These are phyloP conservation scores for Cucurbita ficifolia DNA, from an alignment of 306 rosid genomes.

Conservation along the genomic window DNA sequence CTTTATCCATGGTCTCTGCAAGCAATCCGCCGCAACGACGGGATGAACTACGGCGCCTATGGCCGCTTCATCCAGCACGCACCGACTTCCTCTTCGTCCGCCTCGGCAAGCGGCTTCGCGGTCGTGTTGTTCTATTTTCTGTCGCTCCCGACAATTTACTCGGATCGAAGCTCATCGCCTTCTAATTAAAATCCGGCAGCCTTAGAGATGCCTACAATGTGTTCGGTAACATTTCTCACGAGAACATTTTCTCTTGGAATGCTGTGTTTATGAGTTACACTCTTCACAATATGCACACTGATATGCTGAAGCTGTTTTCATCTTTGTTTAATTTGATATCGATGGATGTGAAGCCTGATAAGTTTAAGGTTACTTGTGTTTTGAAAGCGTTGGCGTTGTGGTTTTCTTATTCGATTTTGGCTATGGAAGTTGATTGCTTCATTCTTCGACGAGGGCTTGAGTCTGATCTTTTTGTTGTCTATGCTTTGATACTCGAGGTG, in stretches of 20 bases:
- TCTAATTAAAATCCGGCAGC: conserved; percentile 35
- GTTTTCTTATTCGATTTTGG: conserved; percentile 11
- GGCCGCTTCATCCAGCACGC: conserved; percentile 51
- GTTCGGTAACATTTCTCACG: conserved; percentile 45
- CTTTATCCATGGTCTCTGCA: conserved; percentile 19
- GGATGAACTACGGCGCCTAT: conserved; percentile 39
- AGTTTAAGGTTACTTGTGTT: conserved; percentile 37
- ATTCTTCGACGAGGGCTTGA: conserved; percentile 34
- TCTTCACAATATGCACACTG: conserved; percentile 25
- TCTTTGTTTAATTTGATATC: conserved; percentile 18
- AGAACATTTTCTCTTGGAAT: conserved; percentile 60
- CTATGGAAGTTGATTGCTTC: conserved; percentile 42
- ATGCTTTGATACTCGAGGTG: conserved; percentile 64
- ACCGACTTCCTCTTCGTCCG: conserved; percentile 35
- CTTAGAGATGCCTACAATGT: conserved; percentile 36
- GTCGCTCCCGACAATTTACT: conserved; percentile 69
- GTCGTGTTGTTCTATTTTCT: conserved; percentile 50
- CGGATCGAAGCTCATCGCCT: conserved; percentile 52
- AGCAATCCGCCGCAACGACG: conserved; percentile 3
- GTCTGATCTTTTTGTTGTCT: conserved; percentile 41
- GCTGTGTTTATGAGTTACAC: conserved; percentile 61
- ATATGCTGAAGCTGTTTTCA: conserved; percentile 35
- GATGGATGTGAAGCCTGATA: conserved; percentile 25
- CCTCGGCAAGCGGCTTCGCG: conserved; percentile 66
- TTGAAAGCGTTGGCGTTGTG: conserved; percentile 43